phyloP scores from a whole-genome alignment of 2,329 filamentous ascomycete species.

The Endocalyx cinctus region DNA sequence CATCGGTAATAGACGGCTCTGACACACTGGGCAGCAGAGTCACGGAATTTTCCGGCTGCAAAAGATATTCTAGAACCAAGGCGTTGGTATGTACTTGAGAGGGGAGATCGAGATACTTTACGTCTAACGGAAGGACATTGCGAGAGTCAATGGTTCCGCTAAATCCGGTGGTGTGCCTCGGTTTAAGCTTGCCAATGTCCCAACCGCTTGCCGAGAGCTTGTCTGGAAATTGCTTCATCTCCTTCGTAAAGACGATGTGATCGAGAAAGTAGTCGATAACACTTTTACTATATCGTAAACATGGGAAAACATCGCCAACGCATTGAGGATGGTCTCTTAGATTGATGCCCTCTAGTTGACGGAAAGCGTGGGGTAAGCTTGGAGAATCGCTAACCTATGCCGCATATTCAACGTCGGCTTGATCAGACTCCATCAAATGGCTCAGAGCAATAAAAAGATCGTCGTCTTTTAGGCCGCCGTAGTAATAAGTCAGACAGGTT shows the following conservation, averaged over 20 bases:
- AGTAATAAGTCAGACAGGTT: background rate
- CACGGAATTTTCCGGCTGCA: constrained; percentile 29
- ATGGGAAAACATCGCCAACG: background rate
- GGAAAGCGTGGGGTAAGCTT: background rate
- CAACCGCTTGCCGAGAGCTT: background rate
- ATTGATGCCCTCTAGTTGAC: background rate
- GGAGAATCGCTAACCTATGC: background rate
- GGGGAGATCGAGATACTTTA: constrained; percentile 55
- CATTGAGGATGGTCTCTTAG: background rate
- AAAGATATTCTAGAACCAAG: constrained; percentile 54
- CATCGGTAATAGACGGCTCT: background rate
- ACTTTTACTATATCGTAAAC: background rate
- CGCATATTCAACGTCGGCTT: background rate
- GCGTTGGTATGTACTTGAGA: constrained; percentile 56
- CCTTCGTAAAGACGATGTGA: background rate
- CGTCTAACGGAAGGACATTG: constrained; percentile 52
- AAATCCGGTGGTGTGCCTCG: constrained; percentile 40
- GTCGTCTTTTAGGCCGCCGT: background rate
- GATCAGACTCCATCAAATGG: background rate
- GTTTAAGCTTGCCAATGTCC: background rate
- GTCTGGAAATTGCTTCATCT: background rate
- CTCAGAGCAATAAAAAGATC: background rate
- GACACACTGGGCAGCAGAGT: background rate
- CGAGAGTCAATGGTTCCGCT: constrained; percentile 66
- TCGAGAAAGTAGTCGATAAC: background rate